A percentile compares a stretch with the other conserved stretches of the same genome.
Evolutionary conservation across 768 basidiomycete species (phyloP).

Genomic region (Lactifluus pinguis): DNA sequence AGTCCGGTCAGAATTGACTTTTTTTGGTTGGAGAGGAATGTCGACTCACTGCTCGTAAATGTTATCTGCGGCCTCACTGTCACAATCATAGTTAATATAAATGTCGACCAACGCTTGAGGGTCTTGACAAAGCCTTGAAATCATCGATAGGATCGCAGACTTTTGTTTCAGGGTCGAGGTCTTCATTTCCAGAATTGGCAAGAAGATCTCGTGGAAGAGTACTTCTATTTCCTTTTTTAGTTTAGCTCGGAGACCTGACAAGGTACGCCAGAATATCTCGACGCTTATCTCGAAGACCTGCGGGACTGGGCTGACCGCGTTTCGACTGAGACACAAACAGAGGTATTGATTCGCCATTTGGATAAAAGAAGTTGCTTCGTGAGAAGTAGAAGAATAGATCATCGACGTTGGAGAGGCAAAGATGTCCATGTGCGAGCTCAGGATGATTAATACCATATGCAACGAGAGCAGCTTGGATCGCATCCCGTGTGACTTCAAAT

Average conservation of each 20-base stretch:
- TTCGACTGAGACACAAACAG: conserved; percentile 84
- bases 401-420: conserved; percentile 85
- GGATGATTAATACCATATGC: conserved; percentile 85
- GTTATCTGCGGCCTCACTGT: conserved; percentile 88
- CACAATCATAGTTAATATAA: conserved; percentile 99
- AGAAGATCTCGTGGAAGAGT: conserved; percentile 95
- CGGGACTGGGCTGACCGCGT: conserved; percentile 89
- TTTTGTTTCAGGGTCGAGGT: conserved; percentile 95
- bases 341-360: conserved; percentile 96
- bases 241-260: conserved; percentile 91
- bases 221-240: conserved; percentile 99
- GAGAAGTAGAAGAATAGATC: conserved; percentile 83
- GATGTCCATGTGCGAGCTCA: conserved; percentile 84
- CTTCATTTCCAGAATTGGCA: conserved; percentile 96
- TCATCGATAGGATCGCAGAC: conserved; percentile 81
- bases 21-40: not conserved
- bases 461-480: conserved; percentile 91
- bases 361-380: conserved; percentile 82
- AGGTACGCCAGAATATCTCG: conserved; percentile 95
- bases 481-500: conserved; percentile 94
- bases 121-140: conserved; percentile 84
- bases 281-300: conserved; percentile 98
- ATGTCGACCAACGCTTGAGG: conserved; percentile 97
- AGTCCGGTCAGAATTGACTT: not conserved
- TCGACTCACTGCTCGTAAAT: conserved; percentile 87